These are phyloP conservation scores for Solanum bulbocastanum DNA, from an alignment of 257 asterid species.

Conservation along the genomic window DNA sequence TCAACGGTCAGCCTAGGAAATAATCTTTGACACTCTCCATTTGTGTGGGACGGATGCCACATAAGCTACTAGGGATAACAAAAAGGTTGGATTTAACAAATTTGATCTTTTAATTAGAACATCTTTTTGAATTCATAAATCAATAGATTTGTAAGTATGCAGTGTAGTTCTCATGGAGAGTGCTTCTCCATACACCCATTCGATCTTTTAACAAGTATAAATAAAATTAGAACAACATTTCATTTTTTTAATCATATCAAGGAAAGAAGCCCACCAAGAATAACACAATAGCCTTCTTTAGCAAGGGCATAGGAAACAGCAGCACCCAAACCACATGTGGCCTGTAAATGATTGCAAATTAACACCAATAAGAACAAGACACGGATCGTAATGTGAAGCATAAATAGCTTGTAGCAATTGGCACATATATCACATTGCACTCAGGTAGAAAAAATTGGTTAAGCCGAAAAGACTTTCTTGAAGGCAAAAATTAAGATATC, in stretches of 20 bases:
- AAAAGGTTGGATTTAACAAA: background rate
- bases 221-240: background rate
- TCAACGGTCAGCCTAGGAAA: background rate
- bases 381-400: background rate
- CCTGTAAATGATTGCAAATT: constrained; percentile 33
- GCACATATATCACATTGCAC: background rate
- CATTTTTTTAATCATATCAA: background rate
- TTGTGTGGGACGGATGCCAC: background rate
- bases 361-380: background rate
- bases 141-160: background rate
- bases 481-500: background rate
- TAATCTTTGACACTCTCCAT: background rate
- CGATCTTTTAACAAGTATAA: background rate
- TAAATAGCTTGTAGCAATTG: background rate
- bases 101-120: background rate
- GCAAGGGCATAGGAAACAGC: constrained; percentile 72
- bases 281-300: constrained; percentile 58
- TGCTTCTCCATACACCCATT: background rate
- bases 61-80: background rate
- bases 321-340: constrained; percentile 91
- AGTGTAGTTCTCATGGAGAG: background rate
- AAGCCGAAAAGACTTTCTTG: background rate
- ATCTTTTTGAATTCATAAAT: background rate
- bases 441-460: background rate
- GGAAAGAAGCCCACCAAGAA: constrained; percentile 48